Conservation (phyloP, 2,329 filamentous ascomycete genomes). For the Diaporthe australafricana region DNA sequence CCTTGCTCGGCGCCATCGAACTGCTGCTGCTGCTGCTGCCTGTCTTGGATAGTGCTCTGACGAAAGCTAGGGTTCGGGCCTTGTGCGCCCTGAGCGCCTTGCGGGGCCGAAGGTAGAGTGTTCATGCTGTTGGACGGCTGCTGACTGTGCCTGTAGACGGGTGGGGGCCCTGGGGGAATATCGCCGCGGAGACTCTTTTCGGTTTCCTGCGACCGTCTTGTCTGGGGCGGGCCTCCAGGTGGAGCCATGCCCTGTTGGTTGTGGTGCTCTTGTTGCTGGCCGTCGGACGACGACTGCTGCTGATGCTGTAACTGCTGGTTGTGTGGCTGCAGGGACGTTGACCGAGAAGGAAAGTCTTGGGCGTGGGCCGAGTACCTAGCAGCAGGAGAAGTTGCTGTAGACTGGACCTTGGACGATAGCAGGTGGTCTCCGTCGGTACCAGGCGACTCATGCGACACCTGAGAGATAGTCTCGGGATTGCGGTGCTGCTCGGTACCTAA, state of each 20-base stretch:
- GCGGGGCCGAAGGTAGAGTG: conserved; percentile 54
- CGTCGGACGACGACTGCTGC: conserved; percentile 46
- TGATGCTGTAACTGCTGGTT: conserved; percentile 43
- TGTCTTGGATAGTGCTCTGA: conserved; percentile 51
- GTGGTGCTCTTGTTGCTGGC: conserved; percentile 32
- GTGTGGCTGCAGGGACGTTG: conserved; percentile 44
- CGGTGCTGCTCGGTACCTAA: conserved; percentile 53
- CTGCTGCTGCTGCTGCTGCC: conserved; percentile 43
- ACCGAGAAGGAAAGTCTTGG: conserved; percentile 49
- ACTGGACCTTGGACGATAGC: conserved; percentile 53
- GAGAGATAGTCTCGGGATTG: conserved; percentile 71
- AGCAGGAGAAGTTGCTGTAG: conserved; percentile 52
- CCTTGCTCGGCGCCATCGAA: conserved; percentile 64
- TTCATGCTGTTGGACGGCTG: conserved; percentile 55
- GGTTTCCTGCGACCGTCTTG: conserved; percentile 61
- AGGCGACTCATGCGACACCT: conserved; percentile 72
- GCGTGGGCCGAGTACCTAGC: conserved; percentile 53
- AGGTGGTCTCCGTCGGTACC: conserved; percentile 61
- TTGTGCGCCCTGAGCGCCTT: conserved; percentile 47
- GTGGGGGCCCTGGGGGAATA: conserved; percentile 59
- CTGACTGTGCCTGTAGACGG: conserved; percentile 65
- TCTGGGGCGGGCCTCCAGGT: conserved; percentile 54
- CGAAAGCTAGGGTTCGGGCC: conserved; percentile 54
- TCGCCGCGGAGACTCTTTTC: conserved; percentile 59
- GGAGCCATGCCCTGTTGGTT: conserved; percentile 57